A percentile compares a stretch with the other conserved stretches of the same genome.
Conservation (phyloP, 257 asterid species). For the Capsicum pubescens region DNA sequence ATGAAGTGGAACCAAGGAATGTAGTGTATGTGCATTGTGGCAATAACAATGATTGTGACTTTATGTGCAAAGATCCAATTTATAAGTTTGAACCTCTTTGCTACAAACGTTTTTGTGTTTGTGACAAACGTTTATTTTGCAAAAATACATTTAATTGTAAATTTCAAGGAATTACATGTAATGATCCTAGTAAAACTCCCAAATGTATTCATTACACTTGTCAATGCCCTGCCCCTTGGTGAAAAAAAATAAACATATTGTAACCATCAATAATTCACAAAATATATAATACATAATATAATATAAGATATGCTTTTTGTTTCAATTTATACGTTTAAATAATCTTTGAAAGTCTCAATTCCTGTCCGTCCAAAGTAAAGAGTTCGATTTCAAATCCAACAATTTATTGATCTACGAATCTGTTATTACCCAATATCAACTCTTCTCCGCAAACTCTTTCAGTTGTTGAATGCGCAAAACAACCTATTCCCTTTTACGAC, state of each 20-base stretch:
- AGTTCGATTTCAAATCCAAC: too few species aligned
- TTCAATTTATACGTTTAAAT: background rate
- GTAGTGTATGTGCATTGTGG: background rate
- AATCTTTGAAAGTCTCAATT: too few species aligned
- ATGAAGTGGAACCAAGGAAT: conserved; percentile 19
- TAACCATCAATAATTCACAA: too few species aligned
- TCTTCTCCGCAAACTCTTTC: too few species aligned
- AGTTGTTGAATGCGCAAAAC: too few species aligned
- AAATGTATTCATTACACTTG: conserved; percentile 13
- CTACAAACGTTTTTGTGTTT: background rate
- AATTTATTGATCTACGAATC: too few species aligned
- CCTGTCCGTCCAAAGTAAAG: too few species aligned
- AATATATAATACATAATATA: background rate
- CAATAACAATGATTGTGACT: background rate
- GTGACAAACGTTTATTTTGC: background rate
- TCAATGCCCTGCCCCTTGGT: background rate
- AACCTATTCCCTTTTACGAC: too few species aligned
- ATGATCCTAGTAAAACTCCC: background rate
- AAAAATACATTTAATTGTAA: background rate
- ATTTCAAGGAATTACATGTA: background rate
- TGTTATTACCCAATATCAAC: too few species aligned
- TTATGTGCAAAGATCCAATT: background rate
- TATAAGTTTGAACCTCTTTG: background rate
- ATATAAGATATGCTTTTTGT: background rate
- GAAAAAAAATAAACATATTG: background rate